These are phyloP conservation scores for Daldinia concentrica DNA, from an alignment of 495 filamentous ascomycete species.

Conservation along the genomic window DNA sequence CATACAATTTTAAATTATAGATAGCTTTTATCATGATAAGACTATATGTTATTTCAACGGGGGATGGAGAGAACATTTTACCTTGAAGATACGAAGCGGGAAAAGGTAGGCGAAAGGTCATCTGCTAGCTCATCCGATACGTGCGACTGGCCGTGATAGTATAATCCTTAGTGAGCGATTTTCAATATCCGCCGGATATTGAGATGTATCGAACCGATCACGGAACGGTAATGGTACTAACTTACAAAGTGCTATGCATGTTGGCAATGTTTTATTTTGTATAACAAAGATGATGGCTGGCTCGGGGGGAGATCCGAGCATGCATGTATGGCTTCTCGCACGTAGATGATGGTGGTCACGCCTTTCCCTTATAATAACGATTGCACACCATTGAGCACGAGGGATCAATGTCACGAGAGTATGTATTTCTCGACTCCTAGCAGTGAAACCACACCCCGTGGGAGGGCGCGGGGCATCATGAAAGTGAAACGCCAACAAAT, in stretches of 20 bases:
- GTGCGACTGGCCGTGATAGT: conserved; percentile 8
- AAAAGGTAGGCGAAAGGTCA: conserved; percentile 10
- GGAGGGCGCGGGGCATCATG: conserved; percentile 31
- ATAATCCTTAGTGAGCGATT: conserved; percentile 38
- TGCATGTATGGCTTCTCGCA: not conserved
- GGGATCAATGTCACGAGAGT: conserved; percentile 4
- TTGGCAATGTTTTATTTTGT: conserved; percentile 3
- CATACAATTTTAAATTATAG: not conserved
- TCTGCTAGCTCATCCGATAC: conserved; percentile 16
- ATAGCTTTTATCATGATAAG: not conserved
- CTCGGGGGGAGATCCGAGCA: conserved; percentile 18
- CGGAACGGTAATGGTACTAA: conserved; percentile 25
- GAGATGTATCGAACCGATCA: conserved; percentile 37
- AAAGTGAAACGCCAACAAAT: conserved; percentile 36
- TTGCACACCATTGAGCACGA: conserved; percentile 7
- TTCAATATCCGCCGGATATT: conserved; percentile 26
- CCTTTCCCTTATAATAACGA: conserved; percentile 15
- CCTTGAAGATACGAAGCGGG: not conserved
- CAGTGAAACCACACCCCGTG: conserved; percentile 38
- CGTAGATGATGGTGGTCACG: conserved; percentile 13
- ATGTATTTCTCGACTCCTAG: conserved; percentile 16
- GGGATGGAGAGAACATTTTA: not conserved
- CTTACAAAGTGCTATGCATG: conserved; percentile 9
- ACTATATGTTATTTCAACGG: not conserved
- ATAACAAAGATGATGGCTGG: conserved; percentile 4